Conservation (phyloP, 2,329 filamentous ascomycete species). For the Beauveria asiatica region DNA sequence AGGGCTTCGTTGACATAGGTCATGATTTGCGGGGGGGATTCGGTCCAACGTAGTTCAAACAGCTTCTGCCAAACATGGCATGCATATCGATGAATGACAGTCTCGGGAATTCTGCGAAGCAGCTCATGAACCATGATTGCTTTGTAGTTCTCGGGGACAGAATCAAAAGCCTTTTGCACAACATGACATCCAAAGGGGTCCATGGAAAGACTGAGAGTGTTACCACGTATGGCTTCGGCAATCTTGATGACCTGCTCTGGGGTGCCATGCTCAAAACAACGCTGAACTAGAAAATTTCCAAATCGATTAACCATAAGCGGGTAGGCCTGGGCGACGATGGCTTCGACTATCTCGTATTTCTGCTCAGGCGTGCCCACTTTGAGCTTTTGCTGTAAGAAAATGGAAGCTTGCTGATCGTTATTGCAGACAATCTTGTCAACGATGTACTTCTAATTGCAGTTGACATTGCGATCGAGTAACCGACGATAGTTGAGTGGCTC, state of each 20-base stretch:
- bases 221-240: conserved; percentile 86
- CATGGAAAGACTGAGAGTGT: conserved; percentile 92
- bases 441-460: conserved; percentile 98
- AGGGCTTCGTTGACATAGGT: conserved; percentile 94
- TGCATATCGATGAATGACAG: conserved; percentile 95
- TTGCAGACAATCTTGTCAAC: conserved; percentile 99
- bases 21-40: conserved; percentile 96
- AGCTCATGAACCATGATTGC: conserved; percentile 98
- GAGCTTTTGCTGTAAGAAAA: conserved; percentile 97
- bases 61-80: conserved; percentile 99
- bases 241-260: conserved; percentile 92
- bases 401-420: conserved; percentile 98
- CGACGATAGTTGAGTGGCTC: conserved; percentile 96
- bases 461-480: conserved; percentile 88
- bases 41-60: conserved; percentile 93
- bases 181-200: conserved; percentile 98
- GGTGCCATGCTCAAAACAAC: conserved; percentile 97
- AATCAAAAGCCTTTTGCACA: conserved; percentile 97
- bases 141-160: conserved; percentile 95
- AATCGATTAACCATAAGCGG: conserved; percentile 97
- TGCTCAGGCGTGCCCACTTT: conserved; percentile 93
- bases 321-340: conserved; percentile 91
- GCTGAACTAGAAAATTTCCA: conserved; percentile 95
- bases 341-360: conserved; percentile 94
- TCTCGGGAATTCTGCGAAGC: conserved; percentile 89